Percentiles rank a stretch among this genome's conserved stretches.
Evolutionary conservation across 306 rosid species (phyloP).

Genomic region (Lotus japonicus): DNA sequence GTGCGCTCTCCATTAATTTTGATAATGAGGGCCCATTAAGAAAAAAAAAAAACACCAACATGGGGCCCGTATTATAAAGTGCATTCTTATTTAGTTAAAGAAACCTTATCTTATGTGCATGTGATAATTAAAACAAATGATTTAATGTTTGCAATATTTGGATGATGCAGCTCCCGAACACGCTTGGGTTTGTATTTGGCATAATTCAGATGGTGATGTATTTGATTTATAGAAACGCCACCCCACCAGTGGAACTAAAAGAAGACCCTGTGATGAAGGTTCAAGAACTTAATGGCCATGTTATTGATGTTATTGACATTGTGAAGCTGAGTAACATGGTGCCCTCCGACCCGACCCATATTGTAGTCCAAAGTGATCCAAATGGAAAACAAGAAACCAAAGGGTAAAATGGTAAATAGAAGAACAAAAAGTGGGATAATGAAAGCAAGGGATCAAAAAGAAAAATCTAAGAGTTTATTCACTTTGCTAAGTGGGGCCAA

Average conservation of each 20-base stretch:
- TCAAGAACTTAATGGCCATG: slow-evolving; percentile 54
- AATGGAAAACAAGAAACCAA: slow-evolving; percentile 11
- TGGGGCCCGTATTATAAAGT: too few species aligned
- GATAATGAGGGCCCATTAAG: too few species aligned
- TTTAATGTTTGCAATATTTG: background rate
- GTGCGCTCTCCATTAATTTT: too few species aligned
- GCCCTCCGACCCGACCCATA: too few species aligned
- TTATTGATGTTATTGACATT: slow-evolving; percentile 55
- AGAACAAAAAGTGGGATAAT: too few species aligned
- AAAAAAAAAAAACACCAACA: too few species aligned
- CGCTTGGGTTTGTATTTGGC: slow-evolving; percentile 76
- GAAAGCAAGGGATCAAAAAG: too few species aligned
- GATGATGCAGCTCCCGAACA: slow-evolving; percentile 67
- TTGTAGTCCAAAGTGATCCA: background rate
- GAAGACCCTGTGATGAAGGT: slow-evolving; percentile 42
- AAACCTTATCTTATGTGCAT: too few species aligned
- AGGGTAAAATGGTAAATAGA: background rate
- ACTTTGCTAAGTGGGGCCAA: background rate
- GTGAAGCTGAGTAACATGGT: slow-evolving; percentile 41
- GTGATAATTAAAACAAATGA: background rate
- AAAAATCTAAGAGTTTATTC: too few species aligned
- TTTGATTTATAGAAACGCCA: slow-evolving; percentile 49
- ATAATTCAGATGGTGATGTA: slow-evolving; percentile 75
- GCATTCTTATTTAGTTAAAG: too few species aligned
- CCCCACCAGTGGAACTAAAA: background rate